phyloP scores from a whole-genome alignment of 352 stramenopile genomes.

The Pythium myriotylum region DNA sequence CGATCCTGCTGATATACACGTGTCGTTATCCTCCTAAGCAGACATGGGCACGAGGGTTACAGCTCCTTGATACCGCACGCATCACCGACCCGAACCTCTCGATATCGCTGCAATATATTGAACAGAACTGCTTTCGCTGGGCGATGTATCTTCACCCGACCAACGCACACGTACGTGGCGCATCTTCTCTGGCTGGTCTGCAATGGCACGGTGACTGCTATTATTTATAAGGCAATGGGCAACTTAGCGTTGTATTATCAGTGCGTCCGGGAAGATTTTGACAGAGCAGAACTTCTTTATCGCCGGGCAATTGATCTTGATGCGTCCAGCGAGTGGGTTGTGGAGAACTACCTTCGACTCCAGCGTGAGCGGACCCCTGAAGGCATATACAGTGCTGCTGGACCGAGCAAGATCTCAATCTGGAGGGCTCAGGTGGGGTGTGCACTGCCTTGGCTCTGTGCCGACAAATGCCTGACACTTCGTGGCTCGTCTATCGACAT shows the following conservation, averaged over 20 bases:
- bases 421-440: constrained; percentile 29
- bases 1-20: constrained; percentile 53
- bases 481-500: neutral
- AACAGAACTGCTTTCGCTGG: constrained; percentile 68
- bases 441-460: neutral
- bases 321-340: constrained; percentile 43
- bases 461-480: no score
- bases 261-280: constrained; percentile 55
- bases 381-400: constrained; percentile 49
- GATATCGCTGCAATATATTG: constrained; percentile 34
- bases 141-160: constrained; percentile 57
- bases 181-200: no score
- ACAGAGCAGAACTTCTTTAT: constrained; percentile 69
- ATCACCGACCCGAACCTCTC: constrained; percentile 11
- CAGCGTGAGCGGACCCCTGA: constrained; percentile 50
- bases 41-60: constrained; percentile 47
- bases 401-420: constrained; percentile 52
- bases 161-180: constrained; percentile 47
- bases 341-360: constrained; percentile 67
- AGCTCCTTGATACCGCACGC: constrained; percentile 38
- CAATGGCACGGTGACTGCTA: neutral
- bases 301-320: constrained; percentile 62
- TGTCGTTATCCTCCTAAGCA: constrained; percentile 64
- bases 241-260: constrained; percentile 71
- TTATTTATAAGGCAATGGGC: constrained; percentile 42